Conservation (phyloP, 176 grass and related monocot species). For the Urochloa ruziziensis region DNA sequence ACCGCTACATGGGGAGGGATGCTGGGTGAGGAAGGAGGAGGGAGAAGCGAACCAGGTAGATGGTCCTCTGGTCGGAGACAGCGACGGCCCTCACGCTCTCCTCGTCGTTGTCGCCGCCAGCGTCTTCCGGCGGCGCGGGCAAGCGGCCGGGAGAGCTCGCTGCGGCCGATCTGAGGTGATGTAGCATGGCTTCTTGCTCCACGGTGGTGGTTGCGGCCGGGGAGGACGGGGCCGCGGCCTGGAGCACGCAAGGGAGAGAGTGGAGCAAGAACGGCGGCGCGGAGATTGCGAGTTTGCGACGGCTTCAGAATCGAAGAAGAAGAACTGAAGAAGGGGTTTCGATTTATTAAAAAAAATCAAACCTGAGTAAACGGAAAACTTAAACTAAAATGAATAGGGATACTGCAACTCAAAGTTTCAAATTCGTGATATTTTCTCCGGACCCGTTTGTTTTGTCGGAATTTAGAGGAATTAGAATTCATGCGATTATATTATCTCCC, state of each 20-base stretch:
- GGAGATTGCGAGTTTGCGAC: neutral
- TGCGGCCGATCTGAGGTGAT: constrained; percentile 12
- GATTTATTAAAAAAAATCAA: too few relatives aligned
- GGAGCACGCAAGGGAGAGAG: neutral
- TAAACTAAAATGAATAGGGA: too few relatives aligned
- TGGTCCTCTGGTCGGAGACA: constrained; percentile 70
- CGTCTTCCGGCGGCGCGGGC: neutral
- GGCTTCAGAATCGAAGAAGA: neutral
- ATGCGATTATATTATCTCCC: too few relatives aligned
- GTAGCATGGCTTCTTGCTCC: neutral
- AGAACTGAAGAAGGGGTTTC: too few relatives aligned
- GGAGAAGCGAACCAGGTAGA: constrained; percentile 59
- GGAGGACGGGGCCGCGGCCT: neutral
- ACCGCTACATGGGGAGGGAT: neutral
- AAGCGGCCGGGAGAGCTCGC: neutral
- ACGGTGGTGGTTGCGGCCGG: neutral
- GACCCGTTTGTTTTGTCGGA: too few relatives aligned
- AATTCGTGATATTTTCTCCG: too few relatives aligned
- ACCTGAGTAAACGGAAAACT: too few relatives aligned
- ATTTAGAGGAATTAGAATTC: too few relatives aligned
- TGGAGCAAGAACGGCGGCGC: neutral
- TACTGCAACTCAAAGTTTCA: too few relatives aligned
- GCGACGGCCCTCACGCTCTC: constrained; percentile 37
- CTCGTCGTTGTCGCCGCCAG: constrained; percentile 5
- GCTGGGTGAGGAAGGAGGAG: neutral